phyloP scores from a whole-genome alignment of 306 rosid genomes.

The Trifolium dubium region DNA sequence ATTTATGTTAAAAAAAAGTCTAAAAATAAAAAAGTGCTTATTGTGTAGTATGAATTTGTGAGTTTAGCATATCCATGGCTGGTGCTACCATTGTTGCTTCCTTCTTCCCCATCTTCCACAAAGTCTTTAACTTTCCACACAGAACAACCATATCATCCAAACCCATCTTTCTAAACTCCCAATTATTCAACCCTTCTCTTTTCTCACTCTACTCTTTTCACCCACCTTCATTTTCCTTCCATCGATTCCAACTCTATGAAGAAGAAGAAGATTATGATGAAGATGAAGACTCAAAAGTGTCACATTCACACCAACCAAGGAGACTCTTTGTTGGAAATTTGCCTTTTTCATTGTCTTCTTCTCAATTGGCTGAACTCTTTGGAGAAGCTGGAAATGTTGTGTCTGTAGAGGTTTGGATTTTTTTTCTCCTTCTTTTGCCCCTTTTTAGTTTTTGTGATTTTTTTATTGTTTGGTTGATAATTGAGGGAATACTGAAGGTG shows the following conservation, averaged over 20 bases:
- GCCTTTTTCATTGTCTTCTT: conserved; percentile 64
- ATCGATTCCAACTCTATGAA: conserved; percentile 37
- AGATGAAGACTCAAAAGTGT: neutral
- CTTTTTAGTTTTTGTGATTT: neutral
- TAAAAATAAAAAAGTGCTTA: no score
- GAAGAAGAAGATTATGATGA: conserved; percentile 15
- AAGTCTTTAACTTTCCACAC: conserved; percentile 39
- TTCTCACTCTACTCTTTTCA: conserved; percentile 39
- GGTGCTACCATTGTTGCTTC: conserved; percentile 50
- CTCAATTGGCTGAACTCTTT: conserved; percentile 60
- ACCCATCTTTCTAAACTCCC: conserved; percentile 48
- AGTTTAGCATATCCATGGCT: conserved; percentile 45
- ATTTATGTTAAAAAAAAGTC: no score
- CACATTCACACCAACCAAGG: conserved; percentile 45
- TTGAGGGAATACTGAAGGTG: neutral
- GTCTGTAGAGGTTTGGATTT: conserved; percentile 65
- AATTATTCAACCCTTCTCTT: conserved; percentile 33
- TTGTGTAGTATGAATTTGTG: neutral
- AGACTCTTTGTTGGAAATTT: conserved; percentile 79
- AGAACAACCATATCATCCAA: conserved; percentile 40
- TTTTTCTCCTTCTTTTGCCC: neutral
- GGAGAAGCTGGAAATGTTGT: conserved; percentile 64
- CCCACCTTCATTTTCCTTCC: conserved; percentile 44
- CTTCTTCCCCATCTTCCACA: conserved; percentile 44
- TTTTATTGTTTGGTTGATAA: neutral